A percentile compares a stretch with the other conserved stretches of the same genome.
These are phyloP conservation scores for Berkeleyomyces basicola DNA, from an alignment of 2,329 filamentous ascomycete species.

Conservation along the genomic window DNA sequence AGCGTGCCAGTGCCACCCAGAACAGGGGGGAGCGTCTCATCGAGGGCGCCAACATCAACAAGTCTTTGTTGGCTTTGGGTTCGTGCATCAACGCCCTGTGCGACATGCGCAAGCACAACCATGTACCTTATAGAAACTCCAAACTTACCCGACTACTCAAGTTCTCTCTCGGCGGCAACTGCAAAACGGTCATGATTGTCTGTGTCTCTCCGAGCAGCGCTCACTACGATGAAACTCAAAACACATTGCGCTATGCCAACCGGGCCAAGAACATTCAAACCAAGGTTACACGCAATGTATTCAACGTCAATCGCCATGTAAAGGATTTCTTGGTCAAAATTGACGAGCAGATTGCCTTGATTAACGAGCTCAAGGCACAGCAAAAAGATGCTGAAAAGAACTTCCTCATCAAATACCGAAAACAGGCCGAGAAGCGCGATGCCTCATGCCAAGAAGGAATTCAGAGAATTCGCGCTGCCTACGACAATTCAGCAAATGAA, in stretches of 20 bases:
- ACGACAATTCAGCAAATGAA: conserved; percentile 62
- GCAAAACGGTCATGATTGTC: conserved; percentile 98
- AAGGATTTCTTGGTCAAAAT: conserved; percentile 99
- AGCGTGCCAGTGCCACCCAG: conserved; percentile 90
- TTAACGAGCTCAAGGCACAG: conserved; percentile 86
- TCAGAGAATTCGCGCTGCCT: conserved; percentile 62
- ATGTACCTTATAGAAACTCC: conserved; percentile 94
- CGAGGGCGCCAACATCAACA: conserved; percentile 98
- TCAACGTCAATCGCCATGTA: conserved; percentile 96
- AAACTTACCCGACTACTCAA: conserved; percentile 91
- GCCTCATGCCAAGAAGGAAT: conserved; percentile 60
- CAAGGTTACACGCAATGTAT: conserved; percentile 97
- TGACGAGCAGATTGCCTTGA: conserved; percentile 92
- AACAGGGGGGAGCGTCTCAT: conserved; percentile 81
- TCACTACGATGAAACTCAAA: conserved; percentile 96
- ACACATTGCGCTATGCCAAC: conserved; percentile 93
- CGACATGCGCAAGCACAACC: conserved; percentile 77
- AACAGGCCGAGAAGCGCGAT: conserved; percentile 75
- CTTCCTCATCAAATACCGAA: conserved; percentile 78
- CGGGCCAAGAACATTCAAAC: conserved; percentile 99
- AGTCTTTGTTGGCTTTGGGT: conserved; percentile 82
- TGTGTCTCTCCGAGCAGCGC: conserved; percentile 92
- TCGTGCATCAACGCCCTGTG: conserved; percentile 98
- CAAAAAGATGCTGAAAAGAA: conserved; percentile 74
- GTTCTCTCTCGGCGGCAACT: conserved; percentile 93